Percentiles rank a stretch among this genome's conserved stretches.
These are phyloP conservation scores for Oehlia diaphana DNA, from an alignment of 192 early-diverging fungal species.

Conservation along the genomic window DNA sequence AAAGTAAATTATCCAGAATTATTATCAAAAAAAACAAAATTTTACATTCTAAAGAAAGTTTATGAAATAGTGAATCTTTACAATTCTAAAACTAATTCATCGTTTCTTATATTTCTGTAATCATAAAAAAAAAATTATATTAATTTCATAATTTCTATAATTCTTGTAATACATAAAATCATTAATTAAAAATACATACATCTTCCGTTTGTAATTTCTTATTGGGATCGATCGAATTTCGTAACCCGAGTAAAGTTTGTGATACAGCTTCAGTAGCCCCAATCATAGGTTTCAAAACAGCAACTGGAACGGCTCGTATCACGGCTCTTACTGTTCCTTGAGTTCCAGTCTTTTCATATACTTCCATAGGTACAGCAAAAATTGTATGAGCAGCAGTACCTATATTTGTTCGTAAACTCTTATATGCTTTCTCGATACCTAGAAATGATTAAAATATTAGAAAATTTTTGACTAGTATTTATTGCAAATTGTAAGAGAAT, in stretches of 20 bases:
- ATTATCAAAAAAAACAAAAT: background rate
- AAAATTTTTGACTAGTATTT: background rate
- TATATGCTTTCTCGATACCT: conserved; percentile 78
- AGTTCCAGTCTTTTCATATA: conserved; percentile 61
- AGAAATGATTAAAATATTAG: background rate
- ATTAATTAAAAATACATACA: conserved; percentile 39
- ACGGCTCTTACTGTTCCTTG: conserved; percentile 66
- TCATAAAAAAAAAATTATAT: background rate
- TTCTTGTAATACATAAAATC: background rate
- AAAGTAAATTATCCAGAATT: no score
- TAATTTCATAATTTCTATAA: background rate
- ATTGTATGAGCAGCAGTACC: conserved; percentile 85
- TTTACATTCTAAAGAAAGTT: background rate
- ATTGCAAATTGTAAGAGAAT: background rate
- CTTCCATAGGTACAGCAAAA: conserved; percentile 84
- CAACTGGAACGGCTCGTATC: conserved; percentile 81
- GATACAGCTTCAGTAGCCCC: conserved; percentile 91
- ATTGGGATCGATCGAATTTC: conserved; percentile 87
- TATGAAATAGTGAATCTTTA: no score
- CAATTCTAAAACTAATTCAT: background rate
- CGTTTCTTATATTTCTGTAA: conserved; percentile 29
- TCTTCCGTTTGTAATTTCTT: conserved; percentile 80
- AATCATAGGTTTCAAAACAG: conserved; percentile 94
- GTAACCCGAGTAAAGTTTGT: conserved; percentile 86
- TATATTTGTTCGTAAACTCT: conserved; percentile 78